A percentile compares a stretch with the other conserved stretches of the same genome.
Conservation (phyloP, 106 monocot genomes). For the Acanthochlamys bracteata region DNA sequence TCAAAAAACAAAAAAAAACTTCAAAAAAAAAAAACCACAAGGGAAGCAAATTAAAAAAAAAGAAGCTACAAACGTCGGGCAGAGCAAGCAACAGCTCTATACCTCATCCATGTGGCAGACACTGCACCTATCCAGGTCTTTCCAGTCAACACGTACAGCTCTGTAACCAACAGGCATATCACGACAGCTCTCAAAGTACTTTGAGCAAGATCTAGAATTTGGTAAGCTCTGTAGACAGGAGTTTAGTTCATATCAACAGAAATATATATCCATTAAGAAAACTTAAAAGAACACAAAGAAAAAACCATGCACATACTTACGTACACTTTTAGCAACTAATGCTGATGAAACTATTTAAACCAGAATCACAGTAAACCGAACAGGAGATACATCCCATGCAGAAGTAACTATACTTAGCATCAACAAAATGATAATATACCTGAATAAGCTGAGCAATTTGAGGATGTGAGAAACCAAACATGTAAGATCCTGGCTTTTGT, state of each 20-base stretch:
- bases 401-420: too few species aligned
- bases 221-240: constrained; percentile 46
- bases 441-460: constrained; percentile 69
- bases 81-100: background rate
- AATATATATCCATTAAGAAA: too few species aligned
- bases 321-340: too few species aligned
- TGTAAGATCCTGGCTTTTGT: constrained; percentile 75
- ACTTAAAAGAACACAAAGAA: too few species aligned
- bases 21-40: background rate
- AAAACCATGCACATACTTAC: too few species aligned
- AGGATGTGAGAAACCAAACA: constrained; percentile 89
- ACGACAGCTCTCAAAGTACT: constrained; percentile 30
- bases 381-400: too few species aligned
- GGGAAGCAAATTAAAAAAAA: background rate
- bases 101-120: constrained; percentile 99
- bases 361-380: too few species aligned
- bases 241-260: too few species aligned
- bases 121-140: constrained; percentile 91
- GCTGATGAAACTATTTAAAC: too few species aligned
- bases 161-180: constrained; percentile 53
- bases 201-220: constrained; percentile 46
- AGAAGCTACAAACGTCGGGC: background rate
- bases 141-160: constrained; percentile 87
- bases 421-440: constrained; percentile 21
- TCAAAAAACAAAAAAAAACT: background rate